Percentiles rank a stretch among this genome's conserved stretches.
These are phyloP conservation scores for Babesia sp. DNA, from an alignment of 169 alveolate species.

Conservation along the genomic window DNA sequence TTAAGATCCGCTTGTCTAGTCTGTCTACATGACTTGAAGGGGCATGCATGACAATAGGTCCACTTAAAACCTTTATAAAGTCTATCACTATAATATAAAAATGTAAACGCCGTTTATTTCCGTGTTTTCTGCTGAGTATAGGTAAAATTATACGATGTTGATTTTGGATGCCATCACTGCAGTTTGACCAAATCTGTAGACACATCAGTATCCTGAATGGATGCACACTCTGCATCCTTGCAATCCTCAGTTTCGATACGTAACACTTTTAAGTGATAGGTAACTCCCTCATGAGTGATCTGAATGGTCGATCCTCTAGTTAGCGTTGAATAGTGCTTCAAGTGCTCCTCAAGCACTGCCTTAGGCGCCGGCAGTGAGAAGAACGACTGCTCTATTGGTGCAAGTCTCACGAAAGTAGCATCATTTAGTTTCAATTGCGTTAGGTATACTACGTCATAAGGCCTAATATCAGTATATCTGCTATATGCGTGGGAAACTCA, in stretches of 20 bases:
- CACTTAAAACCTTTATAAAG: too few species aligned
- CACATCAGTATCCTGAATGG: constrained; percentile 71
- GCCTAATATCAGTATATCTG: constrained; percentile 7
- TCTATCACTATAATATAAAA: too few species aligned
- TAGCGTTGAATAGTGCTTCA: constrained; percentile 62
- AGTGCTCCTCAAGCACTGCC: constrained; percentile 57
- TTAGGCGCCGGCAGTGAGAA: constrained; percentile 40
- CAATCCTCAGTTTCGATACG: constrained; percentile 41
- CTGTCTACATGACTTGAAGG: not conserved
- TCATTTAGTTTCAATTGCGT: constrained; percentile 45
- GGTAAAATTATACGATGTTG: not conserved
- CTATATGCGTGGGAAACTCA: not conserved
- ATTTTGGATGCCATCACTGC: not conserved
- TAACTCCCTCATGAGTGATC: constrained; percentile 37
- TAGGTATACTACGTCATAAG: constrained; percentile 50
- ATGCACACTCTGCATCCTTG: constrained; percentile 51
- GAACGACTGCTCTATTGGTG: constrained; percentile 41
- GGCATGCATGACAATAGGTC: too few species aligned
- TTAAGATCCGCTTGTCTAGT: not conserved
- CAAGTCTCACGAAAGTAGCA: constrained; percentile 39
- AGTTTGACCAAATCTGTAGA: constrained; percentile 36
- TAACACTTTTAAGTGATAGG: constrained; percentile 40
- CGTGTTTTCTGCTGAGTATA: not conserved
- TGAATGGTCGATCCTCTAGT: constrained; percentile 59
- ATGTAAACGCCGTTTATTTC: not conserved